Base-by-base conservation (phyloP, 176 grass and related monocot species). In the Oryza australiensis region DNA sequence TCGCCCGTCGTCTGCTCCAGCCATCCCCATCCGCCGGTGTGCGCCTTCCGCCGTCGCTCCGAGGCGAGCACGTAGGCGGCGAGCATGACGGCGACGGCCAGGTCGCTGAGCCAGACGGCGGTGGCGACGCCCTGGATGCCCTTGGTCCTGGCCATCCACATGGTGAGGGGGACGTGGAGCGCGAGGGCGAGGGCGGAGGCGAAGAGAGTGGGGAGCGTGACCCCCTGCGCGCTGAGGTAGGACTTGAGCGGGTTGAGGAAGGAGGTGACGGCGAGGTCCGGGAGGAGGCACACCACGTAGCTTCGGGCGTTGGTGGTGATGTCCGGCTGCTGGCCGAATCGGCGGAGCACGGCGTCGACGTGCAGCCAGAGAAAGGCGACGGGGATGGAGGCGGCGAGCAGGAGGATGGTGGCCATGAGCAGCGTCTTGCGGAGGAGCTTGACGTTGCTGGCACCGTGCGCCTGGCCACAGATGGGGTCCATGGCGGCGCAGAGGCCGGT, bases 381-480 rank as follows among this genome's bases (percentile, higher is more conserved):
- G 69, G 95, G 90, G 24, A 91, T 15, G 15, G 86, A 93, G 7
- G 92, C 90, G 10, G 76, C 76, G 0, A 93, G 81, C 1, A 94
- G 88, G 82, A 98, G 73, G 40, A 71, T 35, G 43, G 63, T 88
- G 66, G 86, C 79, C 95, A 91, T 93, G 30, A 84, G 18, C 27
- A 98, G 92, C 29, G 95, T 93, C 40, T 83, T 70, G 51, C 76
- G 92, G 35, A 98, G 85, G 35, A 98, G 95, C 26, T 49, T 62
- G 9, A 14, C 77, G 91, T 98, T 98, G 12, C 71, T 29, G 62
- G 95, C 95, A 11, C 95, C 95, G 74, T 89, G 87, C n/a, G 95
- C 95, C 86, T 98, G 95, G 8, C 95, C 95, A 46, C 95, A 98
- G 76, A 98, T 89, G 29, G 95, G 90, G 27, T 98, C 95, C 95